Evolutionary conservation across 805 yeast species (phyloP), one percentile per base, ranked within the genome.

Genomic region (Candida ulmi): DNA sequence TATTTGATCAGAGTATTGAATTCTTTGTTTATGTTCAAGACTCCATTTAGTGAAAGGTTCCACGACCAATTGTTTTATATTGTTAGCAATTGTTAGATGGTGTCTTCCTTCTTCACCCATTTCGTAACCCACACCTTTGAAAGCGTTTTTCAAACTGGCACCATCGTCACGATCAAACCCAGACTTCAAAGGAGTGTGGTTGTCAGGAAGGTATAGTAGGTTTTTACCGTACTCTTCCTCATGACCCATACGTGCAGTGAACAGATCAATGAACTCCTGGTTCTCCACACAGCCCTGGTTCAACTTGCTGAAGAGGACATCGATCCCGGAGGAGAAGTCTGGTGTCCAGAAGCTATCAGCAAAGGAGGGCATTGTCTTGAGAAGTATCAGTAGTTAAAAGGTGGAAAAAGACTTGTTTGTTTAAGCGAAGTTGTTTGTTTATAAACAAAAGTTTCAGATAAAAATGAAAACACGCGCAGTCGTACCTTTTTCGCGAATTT

Each of bases 1-100:
- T 5, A 70, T 66, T 41, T 70, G 66, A 39, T 79, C 81, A 15
- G 85, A 76, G 51, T 72, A 76, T 30, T 73, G 77, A 2, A 87
- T 71, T 35, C 95, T 64, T 48, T 74, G 75, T 38, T 72, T 72
- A 60, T 87, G 95, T 38, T 82, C 88, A 15, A 65, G 66, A 31
- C 88, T 72, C 95, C 95, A 88, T 50, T 73, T 72, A 11, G 75
- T 59, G 52, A 87, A 87, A 1, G 95, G 95, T 18, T 69, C 70
- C 37, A 83, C 55, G 1, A 87, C 91, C 58, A 76, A 63, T 2
- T 63, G 51, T 40, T 74, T 71, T 43, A 87, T 79, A 46, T 74
- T 76, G 5, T 71, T 66, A 1, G 91, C 84, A 21, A 86, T 74
- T 36, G 72, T 71, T 33, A 76, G 41, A 55, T 82, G 90, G 28